These are phyloP conservation scores for Neurospora sp. DNA, from an alignment of 495 filamentous ascomycete genomes.

Conservation along the genomic window DNA sequence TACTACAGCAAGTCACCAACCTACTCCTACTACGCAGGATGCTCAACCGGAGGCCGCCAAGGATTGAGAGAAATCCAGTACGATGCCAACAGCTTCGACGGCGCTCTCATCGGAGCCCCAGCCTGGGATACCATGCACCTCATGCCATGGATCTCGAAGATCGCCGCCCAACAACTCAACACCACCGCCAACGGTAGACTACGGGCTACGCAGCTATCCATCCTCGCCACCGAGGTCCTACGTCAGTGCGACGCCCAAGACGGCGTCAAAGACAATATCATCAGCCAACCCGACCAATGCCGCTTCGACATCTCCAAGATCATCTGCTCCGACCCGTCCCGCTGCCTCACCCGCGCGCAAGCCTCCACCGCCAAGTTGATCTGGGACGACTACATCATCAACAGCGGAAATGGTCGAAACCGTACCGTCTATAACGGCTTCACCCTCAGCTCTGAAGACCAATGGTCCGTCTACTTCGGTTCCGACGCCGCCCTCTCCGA, in stretches of 20 bases:
- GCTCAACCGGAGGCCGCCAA: slow-evolving; percentile 50
- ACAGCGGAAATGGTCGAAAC: slow-evolving; percentile 15
- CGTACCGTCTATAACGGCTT: slow-evolving; percentile 43
- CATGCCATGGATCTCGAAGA: slow-evolving; percentile 32
- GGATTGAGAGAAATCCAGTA: slow-evolving; percentile 43
- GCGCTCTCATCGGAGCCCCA: slow-evolving; percentile 38
- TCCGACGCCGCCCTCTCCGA: slow-evolving; percentile 11
- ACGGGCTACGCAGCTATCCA: slow-evolving; percentile 35
- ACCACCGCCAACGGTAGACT: slow-evolving; percentile 41
- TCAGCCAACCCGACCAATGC: slow-evolving; percentile 52
- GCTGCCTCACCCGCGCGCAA: slow-evolving; percentile 49
- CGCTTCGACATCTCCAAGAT: slow-evolving; percentile 43
- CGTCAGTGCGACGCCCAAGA: slow-evolving; percentile 58
- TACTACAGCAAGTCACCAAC: slow-evolving; percentile 34
- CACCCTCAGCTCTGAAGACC: slow-evolving; percentile 22
- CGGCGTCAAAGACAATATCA: slow-evolving; percentile 53
- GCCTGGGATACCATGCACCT: slow-evolving; percentile 37
- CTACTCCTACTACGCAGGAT: slow-evolving; percentile 46
- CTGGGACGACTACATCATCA: slow-evolving; percentile 36
- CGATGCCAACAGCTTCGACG: slow-evolving; percentile 53
- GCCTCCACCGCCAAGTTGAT: no score
- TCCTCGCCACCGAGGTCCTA: slow-evolving; percentile 47
- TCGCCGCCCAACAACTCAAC: slow-evolving; percentile 30
- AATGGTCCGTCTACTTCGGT: slow-evolving; percentile 20
- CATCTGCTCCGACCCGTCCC: slow-evolving; percentile 35